phyloP scores from a whole-genome alignment of 2,329 filamentous ascomycete species.

The Colletotrichum horii region DNA sequence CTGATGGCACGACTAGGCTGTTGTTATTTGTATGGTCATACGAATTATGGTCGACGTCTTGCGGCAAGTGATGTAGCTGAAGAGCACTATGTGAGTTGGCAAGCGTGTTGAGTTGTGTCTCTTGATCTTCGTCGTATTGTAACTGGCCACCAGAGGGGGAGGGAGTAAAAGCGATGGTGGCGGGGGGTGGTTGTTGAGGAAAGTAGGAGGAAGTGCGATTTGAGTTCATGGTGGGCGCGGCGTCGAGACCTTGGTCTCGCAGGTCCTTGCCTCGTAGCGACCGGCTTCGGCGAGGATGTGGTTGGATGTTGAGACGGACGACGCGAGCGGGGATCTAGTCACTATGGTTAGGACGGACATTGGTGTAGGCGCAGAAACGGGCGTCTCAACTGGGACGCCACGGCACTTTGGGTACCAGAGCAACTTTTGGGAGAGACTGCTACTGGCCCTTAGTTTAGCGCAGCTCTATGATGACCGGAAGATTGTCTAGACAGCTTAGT shows the following conservation, averaged over 20 bases:
- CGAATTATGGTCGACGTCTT: not conserved
- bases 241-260: not conserved
- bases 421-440: not conserved
- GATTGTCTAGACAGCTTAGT: not conserved
- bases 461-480: not conserved
- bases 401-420: not conserved
- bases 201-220: constrained; percentile 17
- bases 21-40: not conserved
- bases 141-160: not conserved
- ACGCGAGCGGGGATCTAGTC: constrained; percentile 13
- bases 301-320: not conserved
- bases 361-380: not conserved
- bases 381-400: not conserved
- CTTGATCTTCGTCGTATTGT: constrained; percentile 8
- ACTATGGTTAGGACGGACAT: not conserved
- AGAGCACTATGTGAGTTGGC: constrained; percentile 20
- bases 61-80: not conserved
- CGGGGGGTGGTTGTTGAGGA: constrained; percentile 9
- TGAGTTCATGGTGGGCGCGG: not conserved
- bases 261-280: not conserved
- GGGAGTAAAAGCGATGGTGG: not conserved
- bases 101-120: constrained; percentile 23
- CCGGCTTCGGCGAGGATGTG: not conserved
- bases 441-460: not conserved
- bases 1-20: not conserved